Percentiles rank a stretch among this genome's conserved stretches.
Conservation (phyloP, 1,139 yeast genomes). For the Sugiyamaella paludigena region DNA sequence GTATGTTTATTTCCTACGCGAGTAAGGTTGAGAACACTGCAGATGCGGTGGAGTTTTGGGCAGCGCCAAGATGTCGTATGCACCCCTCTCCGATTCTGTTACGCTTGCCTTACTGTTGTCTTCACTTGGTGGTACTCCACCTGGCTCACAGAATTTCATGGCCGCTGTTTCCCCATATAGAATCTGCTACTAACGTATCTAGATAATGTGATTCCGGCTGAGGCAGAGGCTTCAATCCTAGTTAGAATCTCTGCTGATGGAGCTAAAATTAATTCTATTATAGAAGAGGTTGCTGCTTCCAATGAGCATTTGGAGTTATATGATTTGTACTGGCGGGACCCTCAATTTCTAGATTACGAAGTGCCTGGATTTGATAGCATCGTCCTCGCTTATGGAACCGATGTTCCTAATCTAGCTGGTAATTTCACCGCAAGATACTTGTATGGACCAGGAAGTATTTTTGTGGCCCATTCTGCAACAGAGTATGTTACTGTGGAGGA, state of each 20-base stretch:
- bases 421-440: constrained; percentile 46
- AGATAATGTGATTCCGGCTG: constrained; percentile 61
- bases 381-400: constrained; percentile 61
- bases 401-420: constrained; percentile 53
- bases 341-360: constrained; percentile 54
- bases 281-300: constrained; percentile 39
- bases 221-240: constrained; percentile 50
- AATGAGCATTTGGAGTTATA: constrained; percentile 32
- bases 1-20: constrained; percentile 1
- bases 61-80: too few relatives aligned
- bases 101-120: too few relatives aligned
- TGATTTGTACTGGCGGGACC: constrained; percentile 34
- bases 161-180: background rate
- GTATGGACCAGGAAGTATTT: constrained; percentile 69
- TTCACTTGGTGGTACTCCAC: too few relatives aligned
- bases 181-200: constrained; percentile 15
- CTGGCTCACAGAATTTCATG: too few relatives aligned
- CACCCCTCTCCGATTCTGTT: too few relatives aligned
- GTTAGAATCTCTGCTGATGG: constrained; percentile 56
- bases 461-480: constrained; percentile 61
- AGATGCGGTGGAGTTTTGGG: too few relatives aligned
- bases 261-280: constrained; percentile 40
- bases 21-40: too few relatives aligned
- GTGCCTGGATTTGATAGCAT: constrained; percentile 63
- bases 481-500: constrained; percentile 56